Base-by-base conservation (phyloP, 2,329 filamentous ascomycete species). In the Trichoderma sp. region DNA sequence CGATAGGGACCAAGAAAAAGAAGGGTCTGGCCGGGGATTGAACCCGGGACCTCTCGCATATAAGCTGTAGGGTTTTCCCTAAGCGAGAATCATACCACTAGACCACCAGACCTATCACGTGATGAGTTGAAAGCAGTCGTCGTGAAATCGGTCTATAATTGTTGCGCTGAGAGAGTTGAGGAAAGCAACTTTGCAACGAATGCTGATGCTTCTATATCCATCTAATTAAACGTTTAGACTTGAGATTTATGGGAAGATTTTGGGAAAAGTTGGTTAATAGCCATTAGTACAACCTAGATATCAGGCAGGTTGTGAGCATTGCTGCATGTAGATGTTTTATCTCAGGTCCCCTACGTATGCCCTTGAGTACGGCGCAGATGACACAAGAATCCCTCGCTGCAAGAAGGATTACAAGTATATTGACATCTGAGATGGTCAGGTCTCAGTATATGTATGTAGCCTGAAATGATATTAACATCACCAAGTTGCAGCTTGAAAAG, bases 81-180 rank as follows among this genome's bases (percentile, higher is more conserved):
- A 91, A 91, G 90, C 90, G 89, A 90, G 89, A 91, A 92, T 91
- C 89, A 91, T 91, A 91, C 89, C 90, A 88, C 89, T 90, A 68
- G 69, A 72, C 69, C 69, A 72, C 69, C 69, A 72, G 69, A 72
- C 62, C 71, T 14, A n/a, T 73, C 41, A 73, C 71, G 60, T 74
- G 63, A 74, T 60, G 45, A n/a, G 12, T 60, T 56, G 41, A 41
- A 18, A 60, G 27, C 11, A 12, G 7, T 3, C 3, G 0, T 4
- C 3, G 4, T 3, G 9, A 18, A 27, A n/a, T 18, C 0, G 29
- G 7, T 0, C 11, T 24, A 56, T 56, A 11, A 53, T 11, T 3
- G 50, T 21, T 53, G 1, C 2, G n/a, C n/a, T 6, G 11, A 53
- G 5, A 6, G n/a, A 53, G 50, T 14, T 11, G n/a, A 53, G n/a